Percentiles rank a stretch among this genome's conserved stretches.
phyloP scores from a whole-genome alignment of 164 flowering plant species.

The Hamamelis virginiana region DNA sequence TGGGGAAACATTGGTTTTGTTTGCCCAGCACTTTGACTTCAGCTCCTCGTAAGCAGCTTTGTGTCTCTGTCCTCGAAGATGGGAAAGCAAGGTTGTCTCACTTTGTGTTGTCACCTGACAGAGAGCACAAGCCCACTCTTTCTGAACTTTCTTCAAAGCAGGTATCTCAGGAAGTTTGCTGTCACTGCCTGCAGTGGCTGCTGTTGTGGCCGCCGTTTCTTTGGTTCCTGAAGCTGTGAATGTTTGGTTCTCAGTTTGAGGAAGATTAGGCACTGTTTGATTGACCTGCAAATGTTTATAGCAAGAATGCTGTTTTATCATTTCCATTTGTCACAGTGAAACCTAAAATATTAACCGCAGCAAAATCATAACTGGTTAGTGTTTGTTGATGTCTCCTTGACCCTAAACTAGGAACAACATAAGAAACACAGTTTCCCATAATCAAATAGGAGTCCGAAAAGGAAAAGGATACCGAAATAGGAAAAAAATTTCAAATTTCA shows the following conservation, averaged over 20 bases:
- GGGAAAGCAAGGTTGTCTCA: constrained; percentile 10
- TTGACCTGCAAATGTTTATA: neutral
- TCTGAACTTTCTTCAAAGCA: constrained; percentile 11
- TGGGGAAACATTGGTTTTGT: neutral
- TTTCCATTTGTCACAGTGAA: too few species aligned
- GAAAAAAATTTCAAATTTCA: too few species aligned
- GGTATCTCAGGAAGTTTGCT: too few species aligned
- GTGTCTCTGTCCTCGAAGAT: constrained; percentile 26
- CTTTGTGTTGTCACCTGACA: constrained; percentile 19
- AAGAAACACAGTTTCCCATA: too few species aligned
- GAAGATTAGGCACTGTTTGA: neutral
- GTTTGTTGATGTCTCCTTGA: too few species aligned
- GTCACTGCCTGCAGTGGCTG: too few species aligned
- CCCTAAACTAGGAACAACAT: too few species aligned
- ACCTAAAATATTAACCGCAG: too few species aligned
- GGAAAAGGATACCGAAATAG: too few species aligned
- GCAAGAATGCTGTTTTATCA: neutral
- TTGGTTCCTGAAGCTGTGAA: neutral
- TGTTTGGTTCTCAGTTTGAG: neutral
- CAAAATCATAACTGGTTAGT: too few species aligned
- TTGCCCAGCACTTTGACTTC: neutral
- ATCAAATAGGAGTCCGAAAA: too few species aligned
- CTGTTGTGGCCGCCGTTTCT: too few species aligned
- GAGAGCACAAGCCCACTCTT: constrained; percentile 25
- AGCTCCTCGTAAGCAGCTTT: constrained; percentile 7